Percentiles rank a stretch among this genome's conserved stretches.
Evolutionary conservation across 805 yeast species (phyloP).

Genomic region (Pichia sporocuriosa): DNA sequence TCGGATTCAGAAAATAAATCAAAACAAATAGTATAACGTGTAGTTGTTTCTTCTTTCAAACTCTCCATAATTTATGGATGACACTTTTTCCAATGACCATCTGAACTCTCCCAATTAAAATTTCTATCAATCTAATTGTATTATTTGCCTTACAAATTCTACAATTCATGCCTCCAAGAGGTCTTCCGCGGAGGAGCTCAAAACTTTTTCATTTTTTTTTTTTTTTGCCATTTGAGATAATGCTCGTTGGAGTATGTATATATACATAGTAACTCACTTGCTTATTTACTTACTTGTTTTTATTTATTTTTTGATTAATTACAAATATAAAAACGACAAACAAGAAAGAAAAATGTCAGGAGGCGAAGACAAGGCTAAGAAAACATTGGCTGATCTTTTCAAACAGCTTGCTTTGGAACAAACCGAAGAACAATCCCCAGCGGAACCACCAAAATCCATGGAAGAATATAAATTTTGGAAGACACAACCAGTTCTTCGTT

Average conservation of each 20-base stretch:
- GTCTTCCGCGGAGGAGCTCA: too few relatives aligned
- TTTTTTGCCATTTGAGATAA: too few relatives aligned
- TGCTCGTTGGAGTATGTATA: too few relatives aligned
- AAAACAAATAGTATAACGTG: slow-evolving; percentile 8
- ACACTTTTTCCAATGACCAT: background rate
- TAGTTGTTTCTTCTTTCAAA: background rate
- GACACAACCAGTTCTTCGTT: slow-evolving; percentile 87
- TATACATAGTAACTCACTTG: too few relatives aligned
- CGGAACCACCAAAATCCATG: slow-evolving; percentile 62
- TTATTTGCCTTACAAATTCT: too few relatives aligned
- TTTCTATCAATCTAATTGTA: too few relatives aligned
- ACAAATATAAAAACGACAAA: background rate
- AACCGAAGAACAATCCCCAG: slow-evolving; percentile 48
- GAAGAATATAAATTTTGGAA: slow-evolving; percentile 95
- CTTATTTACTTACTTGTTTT: too few relatives aligned
- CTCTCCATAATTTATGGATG: background rate
- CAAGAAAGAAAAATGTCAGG: slow-evolving; percentile 4
- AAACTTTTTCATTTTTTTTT: too few relatives aligned
- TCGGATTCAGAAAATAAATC: slow-evolving; percentile 2
- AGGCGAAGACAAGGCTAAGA: slow-evolving; percentile 16
- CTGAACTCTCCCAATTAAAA: too few relatives aligned
- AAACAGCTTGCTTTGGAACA: slow-evolving; percentile 47
- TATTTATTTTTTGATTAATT: too few relatives aligned
- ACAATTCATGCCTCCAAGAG: too few relatives aligned
- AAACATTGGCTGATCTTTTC: slow-evolving; percentile 54